phyloP scores from a whole-genome alignment of 139 green algal species.

The Closterium sp. region DNA sequence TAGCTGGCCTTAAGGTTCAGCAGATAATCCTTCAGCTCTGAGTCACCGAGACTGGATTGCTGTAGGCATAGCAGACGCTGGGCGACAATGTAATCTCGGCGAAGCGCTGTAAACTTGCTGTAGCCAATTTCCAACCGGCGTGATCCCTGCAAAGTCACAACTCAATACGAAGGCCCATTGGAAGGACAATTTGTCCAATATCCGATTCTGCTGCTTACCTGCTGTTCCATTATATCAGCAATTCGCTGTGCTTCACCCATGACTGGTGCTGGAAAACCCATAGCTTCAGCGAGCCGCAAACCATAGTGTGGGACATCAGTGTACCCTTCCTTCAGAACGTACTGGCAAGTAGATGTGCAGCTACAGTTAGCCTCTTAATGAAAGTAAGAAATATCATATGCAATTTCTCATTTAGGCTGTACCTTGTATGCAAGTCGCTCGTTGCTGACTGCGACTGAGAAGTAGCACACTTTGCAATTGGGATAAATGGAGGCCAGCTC shows the following conservation, averaged over 20 bases:
- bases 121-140: constrained; percentile 15
- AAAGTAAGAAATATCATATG: background rate
- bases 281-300: constrained; percentile 14
- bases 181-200: too few species aligned
- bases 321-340: constrained; percentile 34
- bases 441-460: constrained; percentile 23
- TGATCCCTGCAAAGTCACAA: constrained; percentile 7
- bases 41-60: constrained; percentile 19
- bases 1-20: constrained; percentile 38
- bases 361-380: background rate
- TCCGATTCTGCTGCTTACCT: background rate
- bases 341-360: constrained; percentile 5
- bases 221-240: constrained; percentile 8
- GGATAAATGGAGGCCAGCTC: constrained; percentile 44
- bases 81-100: constrained; percentile 7
- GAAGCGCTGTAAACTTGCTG: background rate
- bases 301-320: constrained; percentile 41
- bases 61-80: constrained; percentile 26
- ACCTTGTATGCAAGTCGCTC: constrained; percentile 32
- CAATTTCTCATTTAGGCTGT: background rate
- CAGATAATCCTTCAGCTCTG: constrained; percentile 18
- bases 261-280: constrained; percentile 15
- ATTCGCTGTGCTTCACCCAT: constrained; percentile 23
- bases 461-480: constrained; percentile 42
- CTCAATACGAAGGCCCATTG: too few species aligned